Evolutionary conservation across 768 basidiomycete species (phyloP).

Genomic region (Russula vinacea): DNA sequence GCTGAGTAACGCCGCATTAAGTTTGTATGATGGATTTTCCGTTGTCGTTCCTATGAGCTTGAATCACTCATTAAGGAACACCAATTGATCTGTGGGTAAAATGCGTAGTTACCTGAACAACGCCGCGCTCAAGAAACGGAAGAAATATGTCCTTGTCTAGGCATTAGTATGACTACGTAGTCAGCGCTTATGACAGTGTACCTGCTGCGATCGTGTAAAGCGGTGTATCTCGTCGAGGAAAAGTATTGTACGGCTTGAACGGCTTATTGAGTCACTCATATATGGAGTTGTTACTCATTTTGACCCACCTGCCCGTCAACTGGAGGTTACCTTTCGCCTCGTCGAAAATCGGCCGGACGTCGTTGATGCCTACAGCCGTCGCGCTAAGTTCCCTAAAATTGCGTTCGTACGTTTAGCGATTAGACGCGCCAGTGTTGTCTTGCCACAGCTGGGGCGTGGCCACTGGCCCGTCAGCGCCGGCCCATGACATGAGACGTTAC

Average conservation of each 20-base stretch:
- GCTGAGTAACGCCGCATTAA: conserved; percentile 70
- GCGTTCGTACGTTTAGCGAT: conserved; percentile 60
- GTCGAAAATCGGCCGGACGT: conserved; percentile 69
- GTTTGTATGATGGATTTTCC: conserved; percentile 85
- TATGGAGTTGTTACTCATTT: neutral
- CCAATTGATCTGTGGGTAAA: neutral
- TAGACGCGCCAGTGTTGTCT: conserved; percentile 73
- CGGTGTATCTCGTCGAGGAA: conserved; percentile 87
- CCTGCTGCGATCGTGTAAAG: conserved; percentile 71
- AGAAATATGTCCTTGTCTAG: conserved; percentile 68
- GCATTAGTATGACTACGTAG: conserved; percentile 26
- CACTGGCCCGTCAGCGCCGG: conserved; percentile 1
- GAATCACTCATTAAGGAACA: neutral
- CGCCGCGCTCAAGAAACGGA: conserved; percentile 76
- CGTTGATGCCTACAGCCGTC: conserved; percentile 66
- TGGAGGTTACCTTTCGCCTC: conserved; percentile 67
- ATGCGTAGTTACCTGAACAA: conserved; percentile 51
- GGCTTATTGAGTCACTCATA: neutral
- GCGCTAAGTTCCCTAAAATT: conserved; percentile 72
- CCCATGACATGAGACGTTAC: conserved; percentile 4
- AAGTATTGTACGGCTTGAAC: conserved; percentile 59
- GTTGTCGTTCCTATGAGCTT: conserved; percentile 82
- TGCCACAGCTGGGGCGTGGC: conserved; percentile 56
- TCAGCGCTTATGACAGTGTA: conserved; percentile 28
- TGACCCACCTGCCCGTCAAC: conserved; percentile 57